Evolutionary conservation across 768 basidiomycete species (phyloP).

Genomic region (Tylopilus subfusipes): DNA sequence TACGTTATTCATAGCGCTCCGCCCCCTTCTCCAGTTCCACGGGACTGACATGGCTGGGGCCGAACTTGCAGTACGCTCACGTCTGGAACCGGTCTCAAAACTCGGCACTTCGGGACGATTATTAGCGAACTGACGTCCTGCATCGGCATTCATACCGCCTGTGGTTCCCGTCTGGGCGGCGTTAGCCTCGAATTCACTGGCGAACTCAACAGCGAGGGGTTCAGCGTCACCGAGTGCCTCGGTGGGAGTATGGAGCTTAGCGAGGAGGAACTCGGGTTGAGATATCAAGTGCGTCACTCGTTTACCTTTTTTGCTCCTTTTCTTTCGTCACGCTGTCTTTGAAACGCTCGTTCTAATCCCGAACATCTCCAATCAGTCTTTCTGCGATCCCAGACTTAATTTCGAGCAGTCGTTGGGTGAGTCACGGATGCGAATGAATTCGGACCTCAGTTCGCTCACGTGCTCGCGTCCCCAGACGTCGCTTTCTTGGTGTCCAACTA

Average conservation of each 20-base stretch:
- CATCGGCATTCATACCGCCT: conserved; percentile 72
- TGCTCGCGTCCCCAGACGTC: conserved; percentile 48
- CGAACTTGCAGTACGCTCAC: conserved; percentile 65
- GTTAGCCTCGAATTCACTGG: conserved; percentile 93
- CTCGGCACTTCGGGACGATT: conserved; percentile 84
- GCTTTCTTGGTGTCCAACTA: conserved; percentile 84
- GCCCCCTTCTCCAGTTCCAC: neutral
- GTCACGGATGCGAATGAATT: conserved; percentile 19
- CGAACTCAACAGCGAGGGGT: conserved; percentile 85
- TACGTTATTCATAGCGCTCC: conserved; percentile 37
- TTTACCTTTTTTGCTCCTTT: neutral
- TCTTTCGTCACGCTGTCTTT: neutral
- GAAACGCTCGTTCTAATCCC: neutral
- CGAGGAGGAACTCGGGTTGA: conserved; percentile 84
- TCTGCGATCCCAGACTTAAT: conserved; percentile 93
- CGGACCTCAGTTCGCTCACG: neutral
- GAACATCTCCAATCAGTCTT: conserved; percentile 48
- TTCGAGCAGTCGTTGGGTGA: conserved; percentile 92
- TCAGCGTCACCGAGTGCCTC: conserved; percentile 93
- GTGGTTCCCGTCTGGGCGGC: conserved; percentile 72
- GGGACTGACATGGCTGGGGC: neutral
- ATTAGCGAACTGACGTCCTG: conserved; percentile 82
- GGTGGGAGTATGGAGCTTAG: conserved; percentile 94
- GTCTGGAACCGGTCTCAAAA: conserved; percentile 79
- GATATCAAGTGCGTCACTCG: conserved; percentile 67